phyloP scores from a whole-genome alignment of 2,329 filamentous ascomycete species.

The Claviceps quebecensis region DNA sequence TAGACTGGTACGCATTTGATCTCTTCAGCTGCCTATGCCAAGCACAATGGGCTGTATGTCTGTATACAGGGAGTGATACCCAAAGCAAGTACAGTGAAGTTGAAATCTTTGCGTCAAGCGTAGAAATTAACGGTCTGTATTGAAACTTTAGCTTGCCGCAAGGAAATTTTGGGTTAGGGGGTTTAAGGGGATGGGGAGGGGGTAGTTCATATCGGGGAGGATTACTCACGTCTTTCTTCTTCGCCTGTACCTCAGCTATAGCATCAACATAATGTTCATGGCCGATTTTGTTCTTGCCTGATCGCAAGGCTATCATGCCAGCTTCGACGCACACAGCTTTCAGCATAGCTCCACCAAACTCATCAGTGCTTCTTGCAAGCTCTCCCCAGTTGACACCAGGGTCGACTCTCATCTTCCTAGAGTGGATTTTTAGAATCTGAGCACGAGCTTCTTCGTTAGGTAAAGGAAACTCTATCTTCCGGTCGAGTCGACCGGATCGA shows the following conservation, averaged over 20 bases:
- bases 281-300: constrained; percentile 89
- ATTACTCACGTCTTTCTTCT: constrained; percentile 72
- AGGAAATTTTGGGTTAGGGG: background rate
- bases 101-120: constrained; percentile 20
- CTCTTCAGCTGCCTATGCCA: background rate
- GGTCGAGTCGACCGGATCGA: constrained; percentile 80
- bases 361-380: constrained; percentile 88
- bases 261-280: constrained; percentile 99
- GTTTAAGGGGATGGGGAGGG: too few relatives aligned
- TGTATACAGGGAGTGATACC: background rate
- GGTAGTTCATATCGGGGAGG: too few relatives aligned
- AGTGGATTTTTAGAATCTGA: constrained; percentile 95
- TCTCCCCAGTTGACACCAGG: constrained; percentile 91
- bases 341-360: constrained; percentile 93
- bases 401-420: constrained; percentile 94
- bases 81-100: background rate
- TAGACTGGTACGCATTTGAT: background rate
- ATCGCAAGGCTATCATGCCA: constrained; percentile 93
- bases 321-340: constrained; percentile 98
- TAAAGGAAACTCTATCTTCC: constrained; percentile 96
- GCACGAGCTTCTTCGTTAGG: constrained; percentile 96
- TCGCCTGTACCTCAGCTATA: constrained; percentile 84
- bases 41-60: background rate
- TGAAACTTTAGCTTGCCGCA: constrained; percentile 1
- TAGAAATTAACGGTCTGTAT: constrained; percentile 43